Conservation (phyloP, 768 basidiomycete genomes). For the Serendipita sp. region DNA sequence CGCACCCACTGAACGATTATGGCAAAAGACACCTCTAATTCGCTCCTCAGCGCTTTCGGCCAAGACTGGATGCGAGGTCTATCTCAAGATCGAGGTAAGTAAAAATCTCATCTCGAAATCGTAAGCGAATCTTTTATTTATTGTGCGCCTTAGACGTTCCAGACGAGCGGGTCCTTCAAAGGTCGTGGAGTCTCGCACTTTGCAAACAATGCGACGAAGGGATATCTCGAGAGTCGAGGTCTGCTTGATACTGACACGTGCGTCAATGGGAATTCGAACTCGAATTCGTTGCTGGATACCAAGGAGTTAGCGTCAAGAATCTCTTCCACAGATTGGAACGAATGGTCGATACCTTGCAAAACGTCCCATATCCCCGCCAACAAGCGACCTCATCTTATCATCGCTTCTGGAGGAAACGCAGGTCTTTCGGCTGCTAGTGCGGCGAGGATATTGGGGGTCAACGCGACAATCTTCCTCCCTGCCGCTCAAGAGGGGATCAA, state of each 20-base stretch:
- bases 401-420: constrained; percentile 72
- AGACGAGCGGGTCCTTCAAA: constrained; percentile 64
- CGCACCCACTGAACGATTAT: constrained; percentile 19
- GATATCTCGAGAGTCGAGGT: constrained; percentile 26
- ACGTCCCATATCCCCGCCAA: neutral
- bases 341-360: neutral
- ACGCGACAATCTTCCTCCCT: constrained; percentile 56
- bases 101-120: neutral
- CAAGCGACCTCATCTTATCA: constrained; percentile 32
- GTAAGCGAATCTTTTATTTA: neutral
- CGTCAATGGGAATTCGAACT: too few species aligned
- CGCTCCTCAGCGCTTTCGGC: constrained; percentile 43
- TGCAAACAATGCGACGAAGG: constrained; percentile 32
- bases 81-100: constrained; percentile 58
- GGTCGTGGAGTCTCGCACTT: constrained; percentile 54
- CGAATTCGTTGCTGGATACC: too few species aligned
- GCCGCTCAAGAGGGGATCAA: constrained; percentile 18
- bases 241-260: too few species aligned
- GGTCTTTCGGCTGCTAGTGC: constrained; percentile 54
- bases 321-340: neutral
- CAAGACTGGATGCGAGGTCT: constrained; percentile 33
- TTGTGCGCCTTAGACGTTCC: constrained; percentile 36
- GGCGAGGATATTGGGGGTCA: constrained; percentile 34
- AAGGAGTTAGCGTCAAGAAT: neutral
- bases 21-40: constrained; percentile 50